These are phyloP conservation scores for Kodamaea lidongshanica DNA, from an alignment of 805 yeast genomes.

Conservation along the genomic window DNA sequence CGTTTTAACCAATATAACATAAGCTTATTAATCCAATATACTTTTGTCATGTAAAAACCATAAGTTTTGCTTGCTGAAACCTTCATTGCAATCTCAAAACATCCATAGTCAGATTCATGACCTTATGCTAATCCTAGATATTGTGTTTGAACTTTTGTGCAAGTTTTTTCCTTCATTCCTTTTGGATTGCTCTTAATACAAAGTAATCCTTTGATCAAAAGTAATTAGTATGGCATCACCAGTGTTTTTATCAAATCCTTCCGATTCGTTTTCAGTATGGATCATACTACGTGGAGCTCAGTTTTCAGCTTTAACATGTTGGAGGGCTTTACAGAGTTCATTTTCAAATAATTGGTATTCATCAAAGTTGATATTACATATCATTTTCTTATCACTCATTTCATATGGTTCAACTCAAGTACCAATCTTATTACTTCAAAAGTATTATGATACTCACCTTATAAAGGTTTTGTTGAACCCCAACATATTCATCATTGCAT, in stretches of 20 bases:
- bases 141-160: no score
- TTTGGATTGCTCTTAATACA: no score
- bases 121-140: no score
- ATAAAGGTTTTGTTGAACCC: slow-evolving; percentile 10
- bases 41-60: no score
- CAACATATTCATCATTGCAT: slow-evolving; percentile 14
- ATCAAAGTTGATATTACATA: slow-evolving; percentile 1
- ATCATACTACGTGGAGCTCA: slow-evolving; percentile 51
- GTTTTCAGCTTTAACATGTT: slow-evolving; percentile 41
- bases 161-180: no score
- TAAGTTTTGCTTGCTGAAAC: no score
- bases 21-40: no score
- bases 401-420: slow-evolving; percentile 7
- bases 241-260: slow-evolving; percentile 50
- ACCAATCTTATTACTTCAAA: slow-evolving; percentile 7
- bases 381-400: slow-evolving; percentile 5
- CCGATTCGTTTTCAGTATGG: slow-evolving; percentile 45
- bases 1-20: no score
- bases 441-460: slow-evolving; percentile 5
- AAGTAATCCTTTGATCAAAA: background rate
- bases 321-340: slow-evolving; percentile 4
- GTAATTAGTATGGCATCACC: slow-evolving; percentile 60
- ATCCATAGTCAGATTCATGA: no score
- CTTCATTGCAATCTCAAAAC: no score
- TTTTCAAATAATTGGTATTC: background rate